Evolutionary conservation across 1,139 yeast species (phyloP).

Genomic region (Saccharomycopsis phalli): DNA sequence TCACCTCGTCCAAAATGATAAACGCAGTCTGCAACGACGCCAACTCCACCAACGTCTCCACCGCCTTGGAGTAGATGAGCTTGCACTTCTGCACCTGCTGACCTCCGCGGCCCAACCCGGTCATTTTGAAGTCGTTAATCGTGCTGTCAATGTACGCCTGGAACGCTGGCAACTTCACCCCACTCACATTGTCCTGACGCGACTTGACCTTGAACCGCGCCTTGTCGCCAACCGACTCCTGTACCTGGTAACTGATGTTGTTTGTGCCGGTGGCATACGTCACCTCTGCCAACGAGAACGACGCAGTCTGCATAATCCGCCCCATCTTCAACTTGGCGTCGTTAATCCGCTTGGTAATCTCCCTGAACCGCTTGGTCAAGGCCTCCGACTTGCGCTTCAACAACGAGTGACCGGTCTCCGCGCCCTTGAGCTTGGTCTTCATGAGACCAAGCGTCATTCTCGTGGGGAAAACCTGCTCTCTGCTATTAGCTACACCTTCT

Average conservation of each 20-base stretch:
- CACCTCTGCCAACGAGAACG: constrained; percentile 94
- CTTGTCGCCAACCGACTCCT: constrained; percentile 72
- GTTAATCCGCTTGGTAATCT: constrained; percentile 87
- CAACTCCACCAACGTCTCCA: constrained; percentile 88
- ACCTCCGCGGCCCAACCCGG: constrained; percentile 97
- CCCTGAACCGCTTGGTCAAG: constrained; percentile 89
- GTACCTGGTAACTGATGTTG: constrained; percentile 89
- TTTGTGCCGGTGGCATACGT: constrained; percentile 91
- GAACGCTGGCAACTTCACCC: constrained; percentile 89
- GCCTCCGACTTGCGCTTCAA: constrained; percentile 96
- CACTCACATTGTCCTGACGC: constrained; percentile 92
- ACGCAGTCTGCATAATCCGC: constrained; percentile 95
- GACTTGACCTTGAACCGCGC: constrained; percentile 90
- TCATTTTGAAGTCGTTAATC: constrained; percentile 88
- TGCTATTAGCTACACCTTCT: constrained; percentile 24
- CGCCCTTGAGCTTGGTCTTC: constrained; percentile 95
- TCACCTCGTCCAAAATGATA: constrained; percentile 92
- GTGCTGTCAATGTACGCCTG: constrained; percentile 76
- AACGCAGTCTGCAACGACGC: constrained; percentile 96
- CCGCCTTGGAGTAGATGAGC: constrained; percentile 86
- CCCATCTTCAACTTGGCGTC: constrained; percentile 98
- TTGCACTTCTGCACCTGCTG: constrained; percentile 96
- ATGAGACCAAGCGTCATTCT: constrained; percentile 93
- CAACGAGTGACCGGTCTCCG: constrained; percentile 91
- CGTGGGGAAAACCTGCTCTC: constrained; percentile 90